Conservation (phyloP, 75 land plant species). For the Azolla pinnata region DNA sequence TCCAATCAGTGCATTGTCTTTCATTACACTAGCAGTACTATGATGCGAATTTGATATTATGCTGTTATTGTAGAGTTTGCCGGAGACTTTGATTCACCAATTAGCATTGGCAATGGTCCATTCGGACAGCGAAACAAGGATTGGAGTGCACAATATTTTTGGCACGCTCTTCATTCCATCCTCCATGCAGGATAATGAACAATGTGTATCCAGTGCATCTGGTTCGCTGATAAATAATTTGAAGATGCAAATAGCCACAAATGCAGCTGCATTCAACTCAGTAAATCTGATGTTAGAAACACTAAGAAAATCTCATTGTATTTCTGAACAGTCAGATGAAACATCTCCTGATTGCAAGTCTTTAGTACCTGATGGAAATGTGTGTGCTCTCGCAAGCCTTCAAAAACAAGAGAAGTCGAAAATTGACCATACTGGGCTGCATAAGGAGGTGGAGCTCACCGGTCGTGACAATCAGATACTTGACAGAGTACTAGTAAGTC, state of each 20-base stretch:
- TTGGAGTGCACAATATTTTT: conserved; percentile 71
- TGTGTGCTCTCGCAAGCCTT: too few relatives aligned
- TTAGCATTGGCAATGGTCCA: conserved; percentile 80
- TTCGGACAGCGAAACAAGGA: conserved; percentile 71
- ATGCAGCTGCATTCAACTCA: background rate
- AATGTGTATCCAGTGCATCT: conserved; percentile 6
- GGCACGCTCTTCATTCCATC: conserved; percentile 48
- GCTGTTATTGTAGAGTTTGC: conserved; percentile 48
- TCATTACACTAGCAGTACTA: background rate
- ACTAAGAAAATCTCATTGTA: conserved; percentile 11
- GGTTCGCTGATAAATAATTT: too few relatives aligned
- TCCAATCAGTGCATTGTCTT: background rate
- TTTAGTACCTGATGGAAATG: too few relatives aligned
- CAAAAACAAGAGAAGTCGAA: too few relatives aligned
- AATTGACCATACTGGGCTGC: too few relatives aligned
- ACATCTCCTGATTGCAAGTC: too few relatives aligned
- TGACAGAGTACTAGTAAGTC: too few relatives aligned
- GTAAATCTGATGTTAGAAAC: background rate
- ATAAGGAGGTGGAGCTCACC: too few relatives aligned
- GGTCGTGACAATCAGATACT: too few relatives aligned
- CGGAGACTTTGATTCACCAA: conserved; percentile 76
- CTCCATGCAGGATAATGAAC: conserved; percentile 7
- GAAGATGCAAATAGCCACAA: conserved; percentile 1
- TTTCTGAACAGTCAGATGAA: too few relatives aligned
- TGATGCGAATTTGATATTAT: background rate